Evolutionary conservation across 768 basidiomycete genomes (phyloP), one percentile per base, ranked within the genome.

Genomic region (Neoboletus magnificus): DNA sequence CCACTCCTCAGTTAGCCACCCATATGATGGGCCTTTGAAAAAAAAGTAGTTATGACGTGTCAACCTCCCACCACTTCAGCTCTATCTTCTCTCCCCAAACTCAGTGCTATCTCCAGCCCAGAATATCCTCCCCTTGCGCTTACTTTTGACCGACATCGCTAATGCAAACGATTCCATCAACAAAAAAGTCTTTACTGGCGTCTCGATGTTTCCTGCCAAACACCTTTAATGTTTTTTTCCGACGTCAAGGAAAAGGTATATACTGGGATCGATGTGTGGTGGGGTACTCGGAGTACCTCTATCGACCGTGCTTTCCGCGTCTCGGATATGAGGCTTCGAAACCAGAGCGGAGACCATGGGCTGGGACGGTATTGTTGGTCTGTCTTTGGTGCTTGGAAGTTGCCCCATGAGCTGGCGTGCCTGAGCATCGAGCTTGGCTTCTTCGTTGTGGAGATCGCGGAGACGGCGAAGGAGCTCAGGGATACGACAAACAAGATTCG

Each of bases 101-200:
- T 61, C 55, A 13, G 53, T 58, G 18, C 59, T 51, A 18, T 46
- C 58, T 32, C 65, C 55, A 1, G 36, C n/a, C 42, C 57, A 22
- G 51, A 64, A 69, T 52, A 66, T 44, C 52, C 62, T 61, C 15
- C 62, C 64, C 47, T 52, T 64, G 33, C 67, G 62, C 45, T 59
- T 69, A 12, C 65, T 64, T 41, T 48, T 69, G 50, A 64, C 41
- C 3, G 58, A 66, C 62, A 54, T 64, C 5, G 59, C 48, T n/a
- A 56, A 53, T 15, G 58, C 57, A 7, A 64, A 55, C 15, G 66
- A 57, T 35, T 68, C 55, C 55, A 46, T 58, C 50, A 61, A 47
- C 39, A 63, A 7, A 46, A 68, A 66, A 0, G 50, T 3, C 29
- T 59, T 68, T 32, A 58, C 42, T 2, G 63, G 66, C 3, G 66